These are phyloP conservation scores for Ceratobasidium sp. DNA, from an alignment of 1,284 basidiomycete species.

Conservation along the genomic window DNA sequence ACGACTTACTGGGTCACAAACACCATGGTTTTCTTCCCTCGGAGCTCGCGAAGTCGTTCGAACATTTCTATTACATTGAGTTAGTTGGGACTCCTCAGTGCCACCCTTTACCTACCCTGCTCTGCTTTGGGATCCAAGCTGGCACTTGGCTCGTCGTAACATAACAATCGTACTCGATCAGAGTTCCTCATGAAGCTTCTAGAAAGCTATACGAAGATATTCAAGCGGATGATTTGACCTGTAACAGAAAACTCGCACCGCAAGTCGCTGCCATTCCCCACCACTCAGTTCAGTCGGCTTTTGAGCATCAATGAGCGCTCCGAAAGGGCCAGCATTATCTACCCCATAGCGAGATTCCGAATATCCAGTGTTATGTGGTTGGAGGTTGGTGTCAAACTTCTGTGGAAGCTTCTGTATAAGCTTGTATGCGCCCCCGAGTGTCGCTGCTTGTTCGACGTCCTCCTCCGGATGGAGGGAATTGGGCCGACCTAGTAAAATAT, in stretches of 20 bases:
- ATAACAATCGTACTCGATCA: slow-evolving; percentile 66
- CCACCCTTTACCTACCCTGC: slow-evolving; percentile 59
- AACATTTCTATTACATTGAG: slow-evolving; percentile 65
- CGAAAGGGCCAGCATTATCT: background rate
- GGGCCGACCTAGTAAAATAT: slow-evolving; percentile 41
- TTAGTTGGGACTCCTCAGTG: slow-evolving; percentile 17
- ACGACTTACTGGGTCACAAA: slow-evolving; percentile 66
- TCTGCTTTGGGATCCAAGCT: slow-evolving; percentile 74
- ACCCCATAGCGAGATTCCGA: background rate
- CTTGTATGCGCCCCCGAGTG: slow-evolving; percentile 43
- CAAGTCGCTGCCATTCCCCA: slow-evolving; percentile 80
- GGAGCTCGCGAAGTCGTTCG: slow-evolving; percentile 64
- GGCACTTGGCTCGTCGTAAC: slow-evolving; percentile 77
- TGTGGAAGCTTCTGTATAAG: slow-evolving; percentile 44
- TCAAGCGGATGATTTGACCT: background rate
- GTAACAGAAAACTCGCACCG: slow-evolving; percentile 62
- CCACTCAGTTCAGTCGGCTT: slow-evolving; percentile 63
- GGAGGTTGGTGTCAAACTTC: slow-evolving; percentile 36
- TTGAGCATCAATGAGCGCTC: slow-evolving; percentile 14
- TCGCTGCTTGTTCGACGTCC: slow-evolving; percentile 40
- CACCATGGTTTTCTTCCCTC: slow-evolving; percentile 75
- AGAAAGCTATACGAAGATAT: slow-evolving; percentile 59
- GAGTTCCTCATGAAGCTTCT: slow-evolving; percentile 80
- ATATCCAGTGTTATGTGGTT: slow-evolving; percentile 5
- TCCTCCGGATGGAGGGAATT: slow-evolving; percentile 5